Percentiles rank a stretch among this genome's conserved stretches.
phyloP scores from a whole-genome alignment of 2,329 filamentous ascomycete species.

The Niveomyces coronatus region DNA sequence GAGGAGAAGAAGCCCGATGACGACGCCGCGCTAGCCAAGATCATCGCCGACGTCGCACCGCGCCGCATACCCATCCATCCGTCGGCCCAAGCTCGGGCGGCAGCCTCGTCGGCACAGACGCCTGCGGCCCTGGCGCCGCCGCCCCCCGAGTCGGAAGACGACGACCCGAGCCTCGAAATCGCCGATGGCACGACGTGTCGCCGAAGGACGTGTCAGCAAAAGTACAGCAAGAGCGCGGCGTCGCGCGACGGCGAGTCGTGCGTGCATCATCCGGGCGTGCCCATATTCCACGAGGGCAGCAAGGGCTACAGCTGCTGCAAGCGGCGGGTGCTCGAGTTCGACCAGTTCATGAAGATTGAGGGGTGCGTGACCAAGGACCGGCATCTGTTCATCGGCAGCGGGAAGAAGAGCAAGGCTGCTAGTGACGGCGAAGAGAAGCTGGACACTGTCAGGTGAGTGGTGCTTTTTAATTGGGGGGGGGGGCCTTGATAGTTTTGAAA shows the following conservation, averaged over 20 bases:
- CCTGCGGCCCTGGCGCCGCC: no score
- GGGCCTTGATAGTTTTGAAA: slow-evolving; percentile 2
- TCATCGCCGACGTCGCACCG: slow-evolving; percentile 40
- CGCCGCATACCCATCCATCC: slow-evolving; percentile 29
- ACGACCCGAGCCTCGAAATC: slow-evolving; percentile 66
- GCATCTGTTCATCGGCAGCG: slow-evolving; percentile 78
- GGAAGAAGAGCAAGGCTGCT: slow-evolving; percentile 46
- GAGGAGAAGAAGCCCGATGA: slow-evolving; percentile 45
- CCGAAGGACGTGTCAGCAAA: slow-evolving; percentile 60
- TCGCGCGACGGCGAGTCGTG: slow-evolving; percentile 67
- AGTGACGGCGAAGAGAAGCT: slow-evolving; percentile 60
- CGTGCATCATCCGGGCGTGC: slow-evolving; percentile 77
- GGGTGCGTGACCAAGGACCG: slow-evolving; percentile 74
- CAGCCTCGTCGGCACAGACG: slow-evolving; percentile 38
- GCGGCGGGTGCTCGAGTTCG: slow-evolving; percentile 87
- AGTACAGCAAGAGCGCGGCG: slow-evolving; percentile 50
- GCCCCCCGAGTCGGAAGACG: slow-evolving; percentile 72
- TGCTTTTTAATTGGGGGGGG: neutral
- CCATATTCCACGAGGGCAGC: slow-evolving; percentile 95
- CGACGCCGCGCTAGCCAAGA: slow-evolving; percentile 30
- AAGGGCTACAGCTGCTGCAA: slow-evolving; percentile 99
- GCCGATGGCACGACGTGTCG: slow-evolving; percentile 67
- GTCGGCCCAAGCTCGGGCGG: slow-evolving; percentile 35
- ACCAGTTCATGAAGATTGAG: slow-evolving; percentile 93
- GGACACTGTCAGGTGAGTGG: slow-evolving; percentile 60